Evolutionary conservation across 2,329 filamentous ascomycete species (phyloP).

Genomic region (Arachnopeziza araneosa): DNA sequence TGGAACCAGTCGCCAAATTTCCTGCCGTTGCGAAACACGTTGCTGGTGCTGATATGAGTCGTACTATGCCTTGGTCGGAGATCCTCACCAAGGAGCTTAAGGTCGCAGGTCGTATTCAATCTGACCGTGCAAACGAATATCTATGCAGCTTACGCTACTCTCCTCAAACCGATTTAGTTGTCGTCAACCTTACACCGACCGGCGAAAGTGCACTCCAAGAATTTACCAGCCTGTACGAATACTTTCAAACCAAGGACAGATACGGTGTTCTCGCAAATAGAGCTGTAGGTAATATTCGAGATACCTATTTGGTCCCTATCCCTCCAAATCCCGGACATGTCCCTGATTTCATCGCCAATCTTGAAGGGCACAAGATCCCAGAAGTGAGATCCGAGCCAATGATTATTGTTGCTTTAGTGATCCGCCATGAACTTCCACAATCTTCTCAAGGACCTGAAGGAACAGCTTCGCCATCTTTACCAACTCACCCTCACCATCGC

Average conservation of each 20-base stretch:
- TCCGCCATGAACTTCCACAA: constrained; percentile 52
- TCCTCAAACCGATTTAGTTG: constrained; percentile 74
- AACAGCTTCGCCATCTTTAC: constrained; percentile 31
- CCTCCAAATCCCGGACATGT: constrained; percentile 63
- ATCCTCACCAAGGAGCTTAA: constrained; percentile 66
- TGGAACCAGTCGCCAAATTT: constrained; percentile 74
- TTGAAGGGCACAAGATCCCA: constrained; percentile 79
- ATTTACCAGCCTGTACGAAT: constrained; percentile 77
- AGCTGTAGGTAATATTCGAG: constrained; percentile 68
- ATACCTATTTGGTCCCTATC: constrained; percentile 87
- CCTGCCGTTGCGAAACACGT: constrained; percentile 74
- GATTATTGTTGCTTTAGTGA: constrained; percentile 79
- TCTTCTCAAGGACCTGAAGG: constrained; percentile 18
- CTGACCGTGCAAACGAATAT: constrained; percentile 82
- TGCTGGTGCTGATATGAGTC: constrained; percentile 72
- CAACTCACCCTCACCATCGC: constrained; percentile 31
- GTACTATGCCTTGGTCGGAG: constrained; percentile 62
- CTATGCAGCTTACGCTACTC: constrained; percentile 82
- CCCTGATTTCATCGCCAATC: constrained; percentile 81
- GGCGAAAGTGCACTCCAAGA: constrained; percentile 53
- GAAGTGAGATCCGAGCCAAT: constrained; percentile 66
- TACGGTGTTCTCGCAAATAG: constrained; percentile 86
- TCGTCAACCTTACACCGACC: constrained; percentile 65
- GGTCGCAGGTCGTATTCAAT: constrained; percentile 75
- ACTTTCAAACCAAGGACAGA: constrained; percentile 74